Evolutionary conservation across 2,329 filamentous ascomycete genomes (phyloP).

Genomic region (Madurella mycetomatis): DNA sequence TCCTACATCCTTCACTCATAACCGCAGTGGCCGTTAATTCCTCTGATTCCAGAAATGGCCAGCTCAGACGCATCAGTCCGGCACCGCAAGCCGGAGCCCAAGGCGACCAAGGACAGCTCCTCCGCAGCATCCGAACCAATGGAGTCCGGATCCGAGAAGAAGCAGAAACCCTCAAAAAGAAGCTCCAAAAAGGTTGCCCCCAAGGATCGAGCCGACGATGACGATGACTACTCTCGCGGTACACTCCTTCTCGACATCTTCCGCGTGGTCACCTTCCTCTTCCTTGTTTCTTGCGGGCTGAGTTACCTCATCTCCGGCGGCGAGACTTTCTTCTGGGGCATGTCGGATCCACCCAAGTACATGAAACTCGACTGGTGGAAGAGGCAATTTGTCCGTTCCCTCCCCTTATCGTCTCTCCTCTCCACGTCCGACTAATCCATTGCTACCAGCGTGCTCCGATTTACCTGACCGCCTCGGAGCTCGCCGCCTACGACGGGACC

Average conservation of each 20-base stretch:
- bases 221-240: conserved; percentile 53
- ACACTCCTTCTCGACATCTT: conserved; percentile 54
- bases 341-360: conserved; percentile 59
- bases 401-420: neutral
- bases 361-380: conserved; percentile 55
- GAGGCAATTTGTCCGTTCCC: conserved; percentile 52
- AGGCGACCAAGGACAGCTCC: conserved; percentile 1
- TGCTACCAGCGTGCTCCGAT: conserved; percentile 54
- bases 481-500: conserved; percentile 71
- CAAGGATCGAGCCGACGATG: conserved; percentile 47
- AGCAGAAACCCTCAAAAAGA: conserved; percentile 27
- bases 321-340: conserved; percentile 64
- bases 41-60: conserved; percentile 18
- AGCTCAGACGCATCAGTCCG: conserved; percentile 20
- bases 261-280: conserved; percentile 63
- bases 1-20: neutral
- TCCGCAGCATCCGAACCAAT: conserved; percentile 8
- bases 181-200: conserved; percentile 24
- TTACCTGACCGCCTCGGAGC: conserved; percentile 68
- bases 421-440: neutral
- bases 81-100: conserved; percentile 26
- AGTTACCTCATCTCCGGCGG: conserved; percentile 74
- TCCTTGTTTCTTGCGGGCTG: conserved; percentile 62
- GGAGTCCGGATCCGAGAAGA: conserved; percentile 14
- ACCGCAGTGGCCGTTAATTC: neutral